Conservation (phyloP, 2,329 filamentous ascomycete genomes). For the Diaporthe ampelina region DNA sequence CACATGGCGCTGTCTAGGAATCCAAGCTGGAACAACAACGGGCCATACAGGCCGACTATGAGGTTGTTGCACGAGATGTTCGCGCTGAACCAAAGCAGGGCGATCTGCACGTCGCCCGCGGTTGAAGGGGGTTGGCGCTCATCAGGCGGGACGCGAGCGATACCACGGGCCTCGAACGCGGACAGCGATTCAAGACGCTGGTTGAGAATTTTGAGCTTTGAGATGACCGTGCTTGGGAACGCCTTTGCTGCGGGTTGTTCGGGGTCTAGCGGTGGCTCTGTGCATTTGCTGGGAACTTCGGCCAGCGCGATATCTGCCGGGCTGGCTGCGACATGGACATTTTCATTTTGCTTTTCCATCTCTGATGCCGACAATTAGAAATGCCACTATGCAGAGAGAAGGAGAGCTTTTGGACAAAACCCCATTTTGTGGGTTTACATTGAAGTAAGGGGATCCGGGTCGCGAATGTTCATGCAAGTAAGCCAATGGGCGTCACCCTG, state of each 20-base stretch:
- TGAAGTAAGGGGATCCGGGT: not conserved
- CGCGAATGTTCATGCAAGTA: not conserved
- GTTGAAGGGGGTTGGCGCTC: constrained; percentile 53
- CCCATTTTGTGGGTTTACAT: not conserved
- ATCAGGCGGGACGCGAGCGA: constrained; percentile 54
- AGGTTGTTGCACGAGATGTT: constrained; percentile 61
- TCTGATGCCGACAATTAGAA: accelerated
- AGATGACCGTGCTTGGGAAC: not conserved
- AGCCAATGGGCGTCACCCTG: not conserved
- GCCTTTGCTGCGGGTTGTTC: not conserved
- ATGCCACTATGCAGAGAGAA: not conserved
- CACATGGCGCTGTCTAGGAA: constrained; percentile 48
- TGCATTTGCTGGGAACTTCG: constrained; percentile 45
- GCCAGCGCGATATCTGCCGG: constrained; percentile 48
- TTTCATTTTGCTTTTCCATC: constrained; percentile 1
- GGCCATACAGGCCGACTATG: constrained; percentile 49
- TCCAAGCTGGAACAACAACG: constrained; percentile 48
- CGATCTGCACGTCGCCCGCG: constrained; percentile 55
- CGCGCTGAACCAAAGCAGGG: constrained; percentile 59
- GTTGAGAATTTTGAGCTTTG: constrained; percentile 43
- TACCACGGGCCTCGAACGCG: constrained; percentile 57
- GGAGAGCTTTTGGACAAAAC: too few relatives aligned
- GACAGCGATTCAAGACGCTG: constrained; percentile 49
- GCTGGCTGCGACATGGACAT: not conserved
- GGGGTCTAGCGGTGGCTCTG: not conserved